phyloP scores from a whole-genome alignment of 352 stramenopile species.

The Nothophytophthora sp. region DNA sequence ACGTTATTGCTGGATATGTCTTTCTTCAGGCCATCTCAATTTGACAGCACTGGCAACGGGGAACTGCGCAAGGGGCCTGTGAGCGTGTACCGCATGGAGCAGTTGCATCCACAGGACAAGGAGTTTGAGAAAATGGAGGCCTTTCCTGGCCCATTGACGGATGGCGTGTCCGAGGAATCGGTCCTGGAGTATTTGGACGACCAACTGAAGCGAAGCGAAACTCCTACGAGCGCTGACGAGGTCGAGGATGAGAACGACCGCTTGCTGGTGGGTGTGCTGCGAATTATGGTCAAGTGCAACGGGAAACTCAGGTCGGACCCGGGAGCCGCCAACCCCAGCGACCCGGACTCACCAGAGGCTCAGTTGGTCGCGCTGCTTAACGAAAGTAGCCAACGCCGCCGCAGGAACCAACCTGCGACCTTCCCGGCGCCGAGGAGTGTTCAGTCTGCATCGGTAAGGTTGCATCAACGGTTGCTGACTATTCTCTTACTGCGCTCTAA shows the following conservation, averaged over 20 bases:
- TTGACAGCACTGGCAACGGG: conserved; percentile 49
- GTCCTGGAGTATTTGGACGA: conserved; percentile 74
- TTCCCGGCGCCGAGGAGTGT: conserved; percentile 51
- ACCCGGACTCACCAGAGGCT: conserved; percentile 63
- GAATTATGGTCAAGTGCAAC: conserved; percentile 81
- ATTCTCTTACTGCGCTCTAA: neutral
- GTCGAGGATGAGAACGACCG: conserved; percentile 64
- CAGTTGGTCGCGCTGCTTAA: conserved; percentile 67
- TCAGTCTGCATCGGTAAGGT: conserved; percentile 42
- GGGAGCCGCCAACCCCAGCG: conserved; percentile 34
- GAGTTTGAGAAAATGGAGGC: conserved; percentile 68
- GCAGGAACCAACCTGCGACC: conserved; percentile 38
- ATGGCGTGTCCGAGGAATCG: conserved; percentile 56
- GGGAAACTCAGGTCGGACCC: conserved; percentile 64
- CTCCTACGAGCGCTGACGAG: conserved; percentile 8
- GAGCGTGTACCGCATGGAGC: conserved; percentile 78
- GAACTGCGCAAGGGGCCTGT: conserved; percentile 84
- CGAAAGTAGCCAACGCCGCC: conserved; percentile 69
- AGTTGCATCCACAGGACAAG: conserved; percentile 72
- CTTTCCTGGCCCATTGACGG: conserved; percentile 79
- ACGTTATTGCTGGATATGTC: conserved; percentile 7
- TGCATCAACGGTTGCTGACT: no score
- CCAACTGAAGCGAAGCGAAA: conserved; percentile 42
- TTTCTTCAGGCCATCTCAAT: conserved; percentile 43
- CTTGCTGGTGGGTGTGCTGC: conserved; percentile 67